Conservation (phyloP, 2,329 filamentous ascomycete genomes). For the Grosmannia huntii region DNA sequence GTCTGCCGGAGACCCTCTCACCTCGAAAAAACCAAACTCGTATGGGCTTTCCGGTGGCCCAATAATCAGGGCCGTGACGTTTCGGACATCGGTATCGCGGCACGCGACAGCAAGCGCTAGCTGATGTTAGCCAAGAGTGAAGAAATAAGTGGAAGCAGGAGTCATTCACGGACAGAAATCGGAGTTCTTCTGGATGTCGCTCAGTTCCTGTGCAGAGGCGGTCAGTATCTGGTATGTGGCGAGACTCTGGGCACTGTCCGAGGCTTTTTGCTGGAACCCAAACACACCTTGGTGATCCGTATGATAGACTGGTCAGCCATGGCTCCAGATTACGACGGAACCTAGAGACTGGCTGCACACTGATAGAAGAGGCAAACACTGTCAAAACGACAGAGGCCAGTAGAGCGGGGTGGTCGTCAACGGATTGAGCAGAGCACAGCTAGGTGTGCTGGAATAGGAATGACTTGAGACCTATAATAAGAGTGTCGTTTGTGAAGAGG, state of each 20-base stretch:
- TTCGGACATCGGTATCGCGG: constrained; percentile 76
- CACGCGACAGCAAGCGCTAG: constrained; percentile 77
- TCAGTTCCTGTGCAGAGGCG: constrained; percentile 51
- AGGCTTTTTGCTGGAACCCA: not conserved
- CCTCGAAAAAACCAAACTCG: constrained; percentile 95
- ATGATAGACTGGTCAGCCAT: constrained; percentile 83
- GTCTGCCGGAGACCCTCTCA: constrained; percentile 24
- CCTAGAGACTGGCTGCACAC: not conserved
- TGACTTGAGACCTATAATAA: not conserved
- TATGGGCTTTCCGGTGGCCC: constrained; percentile 92
- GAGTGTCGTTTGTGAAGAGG: not conserved
- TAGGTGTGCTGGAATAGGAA: not conserved
- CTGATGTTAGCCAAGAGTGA: not conserved
- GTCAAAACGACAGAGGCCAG: not conserved
- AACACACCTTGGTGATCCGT: constrained; percentile 66
- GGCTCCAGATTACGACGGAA: constrained; percentile 7
- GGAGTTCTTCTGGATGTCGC: constrained; percentile 68
- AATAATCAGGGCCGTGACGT: constrained; percentile 77
- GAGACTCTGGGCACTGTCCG: constrained; percentile 1
- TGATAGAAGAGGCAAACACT: not conserved
- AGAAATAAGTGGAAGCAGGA: too few relatives aligned
- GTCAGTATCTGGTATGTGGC: constrained; percentile 2
- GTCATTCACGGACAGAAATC: constrained; percentile 56
- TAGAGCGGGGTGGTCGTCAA: not conserved
- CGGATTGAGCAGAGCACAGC: not conserved